Percentiles rank a stretch among this genome's conserved stretches.
Evolutionary conservation across 2,329 filamentous ascomycete species (phyloP).

Genomic region (Phialophora chinensis): DNA sequence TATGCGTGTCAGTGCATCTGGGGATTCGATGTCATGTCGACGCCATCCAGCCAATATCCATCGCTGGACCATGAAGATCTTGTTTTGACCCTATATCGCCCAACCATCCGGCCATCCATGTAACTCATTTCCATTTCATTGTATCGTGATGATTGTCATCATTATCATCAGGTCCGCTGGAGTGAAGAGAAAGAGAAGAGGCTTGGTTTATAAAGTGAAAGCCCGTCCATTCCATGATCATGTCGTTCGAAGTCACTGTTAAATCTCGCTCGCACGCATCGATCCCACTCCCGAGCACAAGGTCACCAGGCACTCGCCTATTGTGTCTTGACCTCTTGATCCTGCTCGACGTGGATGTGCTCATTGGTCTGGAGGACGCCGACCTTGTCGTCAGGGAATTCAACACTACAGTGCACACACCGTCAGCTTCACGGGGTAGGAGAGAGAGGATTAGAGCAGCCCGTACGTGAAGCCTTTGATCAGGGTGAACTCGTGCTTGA

Average conservation of each 20-base stretch:
- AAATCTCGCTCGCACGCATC: slow-evolving; percentile 4
- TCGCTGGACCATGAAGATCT: neutral
- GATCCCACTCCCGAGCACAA: neutral
- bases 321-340: slow-evolving; percentile 73
- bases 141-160: neutral
- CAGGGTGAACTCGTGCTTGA: slow-evolving; percentile 80
- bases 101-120: neutral
- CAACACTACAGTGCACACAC: slow-evolving; percentile 62
- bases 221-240: slow-evolving; percentile 1
- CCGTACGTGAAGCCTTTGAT: slow-evolving; percentile 93
- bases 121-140: neutral
- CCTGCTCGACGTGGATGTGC: slow-evolving; percentile 78
- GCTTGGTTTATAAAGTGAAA: slow-evolving; percentile 7
- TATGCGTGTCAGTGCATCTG: neutral
- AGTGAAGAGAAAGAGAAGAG: neutral
- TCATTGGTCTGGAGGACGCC: slow-evolving; percentile 70
- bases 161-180: slow-evolving; percentile 5
- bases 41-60: neutral
- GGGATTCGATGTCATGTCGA: neutral
- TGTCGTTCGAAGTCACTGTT: neutral
- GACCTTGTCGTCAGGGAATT: slow-evolving; percentile 71
- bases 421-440: slow-evolving; percentile 4
- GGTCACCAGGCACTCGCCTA: slow-evolving; percentile 49
- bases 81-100: neutral
- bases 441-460: neutral